Evolutionary conservation across 371 early-diverging fungal species (phyloP), one percentile per base, ranked within the genome.

Genomic region (Mortierella sp.): DNA sequence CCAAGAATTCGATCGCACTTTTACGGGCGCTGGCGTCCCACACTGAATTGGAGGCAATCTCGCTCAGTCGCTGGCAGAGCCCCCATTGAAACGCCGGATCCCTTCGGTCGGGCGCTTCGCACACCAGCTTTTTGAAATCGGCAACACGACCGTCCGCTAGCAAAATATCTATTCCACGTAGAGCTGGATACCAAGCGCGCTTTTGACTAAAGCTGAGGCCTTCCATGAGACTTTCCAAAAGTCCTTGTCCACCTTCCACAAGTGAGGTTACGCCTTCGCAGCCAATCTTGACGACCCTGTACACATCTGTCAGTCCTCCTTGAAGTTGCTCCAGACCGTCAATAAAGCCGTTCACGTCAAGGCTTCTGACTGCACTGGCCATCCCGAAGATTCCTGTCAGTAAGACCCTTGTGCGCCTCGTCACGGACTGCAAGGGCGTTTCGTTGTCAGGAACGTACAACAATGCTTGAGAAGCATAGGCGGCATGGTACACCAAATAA

Each of bases 401-500:
- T 17, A 47, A 8, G n/a, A 19, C 9, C 6, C 21, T 17, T 4
- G 44, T 9, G 12, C 47, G 34, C 57, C 47, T 12, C 47, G 44
- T 1, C 31, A 21, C 34, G 5, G 31, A 19, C 15, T 56, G 47
- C 27, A 17, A 26, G 15, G 3, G 21, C 1, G 46, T 34, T 30
- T 56, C 57, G 15, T 56, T 24, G 48, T 46, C 34, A 3, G 57
- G 32, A 12, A 47, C 30, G 15, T 30, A 23, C 31, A 46, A 21
- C 48, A 56, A n/a, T 9, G 48, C 57, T 31, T 56, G 57, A 28
- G 19, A 56, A 6, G 57, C 57, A 15, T 56, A 56, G 3, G 57
- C n/a, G 8, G 57, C 44, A 8, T 56, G 48, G 34, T 44, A 47
- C 12, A 32, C 21, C 2, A 56, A 9, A 23, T 46, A 32, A 12